phyloP scores from a whole-genome alignment of 2,329 filamentous ascomycete genomes.

The Fusarium nisikadoi region DNA sequence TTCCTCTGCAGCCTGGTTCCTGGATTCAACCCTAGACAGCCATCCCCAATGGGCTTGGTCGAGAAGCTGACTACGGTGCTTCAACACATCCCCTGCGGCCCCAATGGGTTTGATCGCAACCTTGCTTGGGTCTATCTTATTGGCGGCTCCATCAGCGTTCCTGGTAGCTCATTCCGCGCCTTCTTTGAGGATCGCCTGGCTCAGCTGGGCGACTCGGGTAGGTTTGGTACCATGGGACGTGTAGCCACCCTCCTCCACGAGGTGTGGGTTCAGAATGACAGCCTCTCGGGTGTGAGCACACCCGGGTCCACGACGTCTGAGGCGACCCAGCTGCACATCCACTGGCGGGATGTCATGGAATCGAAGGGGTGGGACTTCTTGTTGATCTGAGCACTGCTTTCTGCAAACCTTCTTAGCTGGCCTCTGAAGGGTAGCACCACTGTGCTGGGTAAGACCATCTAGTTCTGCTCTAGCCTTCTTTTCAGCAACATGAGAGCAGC shows the following conservation, averaged over 20 bases:
- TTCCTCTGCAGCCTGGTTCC: constrained; percentile 97
- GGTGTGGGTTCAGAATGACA: constrained; percentile 84
- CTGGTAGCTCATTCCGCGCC: constrained; percentile 77
- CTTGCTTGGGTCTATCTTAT: constrained; percentile 95
- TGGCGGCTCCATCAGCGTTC: constrained; percentile 80
- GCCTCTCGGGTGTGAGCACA: constrained; percentile 52
- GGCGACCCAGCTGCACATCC: constrained; percentile 72
- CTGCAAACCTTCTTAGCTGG: constrained; percentile 50
- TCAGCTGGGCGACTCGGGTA: constrained; percentile 79
- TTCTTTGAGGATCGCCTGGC: constrained; percentile 81
- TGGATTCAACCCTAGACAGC: constrained; percentile 80
- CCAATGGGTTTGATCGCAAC: constrained; percentile 86
- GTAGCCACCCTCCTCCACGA: constrained; percentile 82
- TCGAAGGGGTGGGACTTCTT: constrained; percentile 93
- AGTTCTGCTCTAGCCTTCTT: constrained; percentile 35
- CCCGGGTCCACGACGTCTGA: constrained; percentile 52
- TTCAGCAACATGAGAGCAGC: constrained; percentile 40
- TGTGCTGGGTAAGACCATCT: constrained; percentile 31
- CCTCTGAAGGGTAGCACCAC: constrained; percentile 48
- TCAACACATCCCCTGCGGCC: constrained; percentile 83
- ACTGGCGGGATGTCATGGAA: constrained; percentile 95
- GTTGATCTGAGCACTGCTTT: constrained; percentile 71
- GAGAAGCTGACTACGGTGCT: constrained; percentile 81
- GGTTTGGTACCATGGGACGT: constrained; percentile 86
- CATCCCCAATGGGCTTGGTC: constrained; percentile 79